phyloP scores from a whole-genome alignment of 148 eudicot genomes.

The Arbutus unedo region DNA sequence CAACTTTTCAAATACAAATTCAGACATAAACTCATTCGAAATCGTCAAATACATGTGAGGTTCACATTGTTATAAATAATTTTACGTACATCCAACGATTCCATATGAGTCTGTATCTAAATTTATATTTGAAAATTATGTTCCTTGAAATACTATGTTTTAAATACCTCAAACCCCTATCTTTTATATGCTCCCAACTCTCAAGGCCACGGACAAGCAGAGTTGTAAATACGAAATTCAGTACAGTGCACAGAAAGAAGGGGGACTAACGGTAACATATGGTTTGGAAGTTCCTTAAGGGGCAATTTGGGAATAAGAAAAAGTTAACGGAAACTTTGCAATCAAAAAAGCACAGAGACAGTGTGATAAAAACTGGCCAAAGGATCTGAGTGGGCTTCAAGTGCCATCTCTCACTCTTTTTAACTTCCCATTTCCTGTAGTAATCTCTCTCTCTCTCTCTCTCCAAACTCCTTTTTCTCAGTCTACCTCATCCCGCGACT shows the following conservation, averaged over 20 bases:
- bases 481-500: constrained; percentile 23
- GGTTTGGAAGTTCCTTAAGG: constrained; percentile 60
- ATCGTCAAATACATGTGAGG: too few species aligned
- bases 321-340: constrained; percentile 54
- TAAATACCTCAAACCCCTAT: too few species aligned
- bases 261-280: constrained; percentile 68
- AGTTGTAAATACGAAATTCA: too few species aligned
- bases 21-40: too few species aligned
- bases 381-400: constrained; percentile 26
- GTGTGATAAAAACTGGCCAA: not conserved
- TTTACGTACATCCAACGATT: too few species aligned
- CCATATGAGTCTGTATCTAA: too few species aligned
- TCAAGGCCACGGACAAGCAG: not conserved
- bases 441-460: constrained; percentile 12
- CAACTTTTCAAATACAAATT: too few species aligned
- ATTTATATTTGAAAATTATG: too few species aligned
- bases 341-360: constrained; percentile 14
- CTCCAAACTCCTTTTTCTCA: not conserved
- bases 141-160: too few species aligned
- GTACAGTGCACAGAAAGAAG: not conserved
- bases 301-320: constrained; percentile 50
- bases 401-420: constrained; percentile 11
- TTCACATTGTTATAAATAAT: too few species aligned
- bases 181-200: not conserved
- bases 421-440: not conserved